Conservation (phyloP, 2,329 filamentous ascomycete genomes). For the Clarireedia homoeocarpa region DNA sequence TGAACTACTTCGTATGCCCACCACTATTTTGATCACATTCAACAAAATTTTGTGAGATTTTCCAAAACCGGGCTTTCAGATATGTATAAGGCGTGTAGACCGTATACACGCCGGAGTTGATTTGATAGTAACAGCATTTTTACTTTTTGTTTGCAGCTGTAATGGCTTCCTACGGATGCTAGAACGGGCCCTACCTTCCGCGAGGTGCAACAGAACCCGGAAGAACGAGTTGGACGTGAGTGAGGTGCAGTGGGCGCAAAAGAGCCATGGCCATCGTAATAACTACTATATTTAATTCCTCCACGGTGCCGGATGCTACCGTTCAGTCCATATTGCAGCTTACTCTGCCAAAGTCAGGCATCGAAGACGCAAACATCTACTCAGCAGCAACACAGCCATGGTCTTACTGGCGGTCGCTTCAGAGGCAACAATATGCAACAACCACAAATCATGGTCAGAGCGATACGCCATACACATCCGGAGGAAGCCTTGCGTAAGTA, state of each 20-base stretch:
- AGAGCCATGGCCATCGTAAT: not conserved
- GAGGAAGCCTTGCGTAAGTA: not conserved
- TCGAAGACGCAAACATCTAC: no score
- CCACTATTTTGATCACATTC: not conserved
- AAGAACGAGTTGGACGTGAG: not conserved
- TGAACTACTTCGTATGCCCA: not conserved
- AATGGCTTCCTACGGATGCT: not conserved
- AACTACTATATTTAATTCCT: not conserved
- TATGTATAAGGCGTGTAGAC: no score
- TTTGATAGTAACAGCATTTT: not conserved
- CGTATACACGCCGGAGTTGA: no score
- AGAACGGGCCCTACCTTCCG: constrained; percentile 14
- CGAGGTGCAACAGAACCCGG: not conserved
- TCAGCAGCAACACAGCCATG: not conserved
- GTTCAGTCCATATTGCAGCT: not conserved
- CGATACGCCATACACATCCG: not conserved
- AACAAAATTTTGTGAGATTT: not conserved
- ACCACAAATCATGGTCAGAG: not conserved
- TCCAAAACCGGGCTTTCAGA: no score
- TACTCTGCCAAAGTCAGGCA: not conserved
- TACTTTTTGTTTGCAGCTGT: constrained; percentile 7
- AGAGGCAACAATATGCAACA: not conserved
- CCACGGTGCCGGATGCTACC: not conserved
- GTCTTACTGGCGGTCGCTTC: not conserved
- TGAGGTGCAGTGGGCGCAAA: not conserved